Percentiles rank a stretch among this genome's conserved stretches.
These are phyloP conservation scores for Aspergillus cejpii DNA, from an alignment of 2,329 filamentous ascomycete genomes.

Conservation along the genomic window DNA sequence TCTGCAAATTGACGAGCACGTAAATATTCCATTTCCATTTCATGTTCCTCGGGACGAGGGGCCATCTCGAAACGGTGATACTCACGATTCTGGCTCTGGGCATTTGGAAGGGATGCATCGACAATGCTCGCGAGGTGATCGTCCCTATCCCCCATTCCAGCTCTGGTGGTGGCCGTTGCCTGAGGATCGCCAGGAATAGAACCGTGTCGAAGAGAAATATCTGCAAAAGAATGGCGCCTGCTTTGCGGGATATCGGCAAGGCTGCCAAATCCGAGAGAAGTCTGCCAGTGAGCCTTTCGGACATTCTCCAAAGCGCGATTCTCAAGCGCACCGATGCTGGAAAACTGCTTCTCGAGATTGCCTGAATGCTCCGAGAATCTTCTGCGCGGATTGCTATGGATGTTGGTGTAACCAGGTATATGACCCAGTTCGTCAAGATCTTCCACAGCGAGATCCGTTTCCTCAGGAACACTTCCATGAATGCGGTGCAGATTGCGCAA, in stretches of 20 bases:
- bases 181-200: slow-evolving; percentile 38
- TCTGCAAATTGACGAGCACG: slow-evolving; percentile 37
- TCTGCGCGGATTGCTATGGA: slow-evolving; percentile 33
- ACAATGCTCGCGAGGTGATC: slow-evolving; percentile 33
- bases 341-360: slow-evolving; percentile 39
- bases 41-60: slow-evolving; percentile 26
- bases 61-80: slow-evolving; percentile 33
- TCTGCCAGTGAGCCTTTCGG: slow-evolving; percentile 47
- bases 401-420: slow-evolving; percentile 36
- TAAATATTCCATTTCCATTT: slow-evolving; percentile 36
- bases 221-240: slow-evolving; percentile 47
- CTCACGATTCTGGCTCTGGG: slow-evolving; percentile 41
- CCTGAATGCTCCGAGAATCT: slow-evolving; percentile 42
- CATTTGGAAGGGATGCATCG: slow-evolving; percentile 32
- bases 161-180: slow-evolving; percentile 14
- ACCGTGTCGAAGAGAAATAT: slow-evolving; percentile 44
- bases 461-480: slow-evolving; percentile 39
- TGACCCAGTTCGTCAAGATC: slow-evolving; percentile 41
- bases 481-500: slow-evolving; percentile 36
- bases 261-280: slow-evolving; percentile 44
- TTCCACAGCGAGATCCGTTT: slow-evolving; percentile 40
- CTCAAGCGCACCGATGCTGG: slow-evolving; percentile 34
- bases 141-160: slow-evolving; percentile 31
- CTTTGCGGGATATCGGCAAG: slow-evolving; percentile 44
- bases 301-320: slow-evolving; percentile 42